phyloP scores from a whole-genome alignment of 257 asterid genomes.

The Misopates orontium region DNA sequence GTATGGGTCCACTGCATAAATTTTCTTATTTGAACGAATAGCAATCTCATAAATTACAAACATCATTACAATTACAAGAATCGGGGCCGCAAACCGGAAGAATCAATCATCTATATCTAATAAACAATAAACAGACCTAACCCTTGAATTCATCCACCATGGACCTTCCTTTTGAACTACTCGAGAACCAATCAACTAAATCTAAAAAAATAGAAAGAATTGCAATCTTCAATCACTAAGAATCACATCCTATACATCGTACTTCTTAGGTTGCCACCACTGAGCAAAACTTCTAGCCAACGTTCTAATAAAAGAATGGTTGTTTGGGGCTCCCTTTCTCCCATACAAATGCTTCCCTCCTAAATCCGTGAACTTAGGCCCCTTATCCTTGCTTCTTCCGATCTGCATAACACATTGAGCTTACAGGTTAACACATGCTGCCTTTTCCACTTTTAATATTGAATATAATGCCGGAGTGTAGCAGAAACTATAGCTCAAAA shows the following conservation, averaged over 20 bases:
- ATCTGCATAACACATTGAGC: constrained; percentile 43
- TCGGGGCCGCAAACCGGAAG: constrained; percentile 23
- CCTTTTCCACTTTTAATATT: background rate
- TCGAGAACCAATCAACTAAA: constrained; percentile 21
- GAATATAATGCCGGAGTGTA: no score
- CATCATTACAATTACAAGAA: constrained; percentile 30
- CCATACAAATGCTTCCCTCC: constrained; percentile 74
- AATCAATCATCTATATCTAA: constrained; percentile 38
- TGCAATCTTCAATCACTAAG: constrained; percentile 24
- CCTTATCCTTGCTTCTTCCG: constrained; percentile 60
- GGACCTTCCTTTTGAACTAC: constrained; percentile 25
- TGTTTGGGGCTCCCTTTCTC: constrained; percentile 43
- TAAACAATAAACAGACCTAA: constrained; percentile 28
- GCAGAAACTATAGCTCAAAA: no score
- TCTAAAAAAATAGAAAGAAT: constrained; percentile 43
- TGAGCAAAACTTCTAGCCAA: constrained; percentile 52
- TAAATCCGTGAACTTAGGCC: constrained; percentile 64
- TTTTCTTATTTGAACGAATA: constrained; percentile 4
- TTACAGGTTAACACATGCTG: background rate
- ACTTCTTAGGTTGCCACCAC: constrained; percentile 63
- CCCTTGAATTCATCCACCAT: constrained; percentile 24
- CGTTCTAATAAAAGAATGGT: constrained; percentile 45
- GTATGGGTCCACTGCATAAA: no score
- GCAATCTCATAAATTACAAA: constrained; percentile 18
- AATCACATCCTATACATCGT: constrained; percentile 35